Evolutionary conservation across 352 stramenopile genomes (phyloP).

Genomic region (Aphanomyces astaci): DNA sequence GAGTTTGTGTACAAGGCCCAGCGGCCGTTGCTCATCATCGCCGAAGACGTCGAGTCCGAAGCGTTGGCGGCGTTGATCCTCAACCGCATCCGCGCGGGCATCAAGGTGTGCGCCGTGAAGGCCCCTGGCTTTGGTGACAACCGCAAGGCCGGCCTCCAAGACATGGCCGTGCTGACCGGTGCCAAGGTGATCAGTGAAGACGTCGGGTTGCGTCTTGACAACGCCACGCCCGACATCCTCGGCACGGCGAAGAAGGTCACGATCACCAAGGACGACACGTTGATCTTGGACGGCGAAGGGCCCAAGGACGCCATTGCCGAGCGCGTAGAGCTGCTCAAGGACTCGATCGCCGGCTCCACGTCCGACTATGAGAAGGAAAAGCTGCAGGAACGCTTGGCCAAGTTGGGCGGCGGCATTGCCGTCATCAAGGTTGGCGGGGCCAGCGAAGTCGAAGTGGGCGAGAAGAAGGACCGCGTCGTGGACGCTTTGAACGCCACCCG

Average conservation of each 20-base stretch:
- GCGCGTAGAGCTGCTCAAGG: slow-evolving; percentile 92
- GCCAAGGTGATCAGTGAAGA: slow-evolving; percentile 98
- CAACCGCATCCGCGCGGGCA: slow-evolving; percentile 98
- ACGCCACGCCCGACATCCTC: slow-evolving; percentile 92
- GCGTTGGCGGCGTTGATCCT: slow-evolving; percentile 98
- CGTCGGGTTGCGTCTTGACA: slow-evolving; percentile 97
- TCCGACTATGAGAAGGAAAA: slow-evolving; percentile 99
- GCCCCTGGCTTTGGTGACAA: slow-evolving; percentile 99
- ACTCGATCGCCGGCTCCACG: slow-evolving; percentile 94
- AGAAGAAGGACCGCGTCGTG: slow-evolving; percentile 99
- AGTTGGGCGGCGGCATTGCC: slow-evolving; percentile 97
- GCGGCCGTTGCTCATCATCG: slow-evolving; percentile 97
- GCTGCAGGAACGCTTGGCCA: slow-evolving; percentile 99
- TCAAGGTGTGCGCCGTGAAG: slow-evolving; percentile 99
- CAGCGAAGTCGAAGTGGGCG: slow-evolving; percentile 97
- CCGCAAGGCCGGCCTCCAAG: slow-evolving; percentile 98
- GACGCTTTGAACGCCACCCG: slow-evolving; percentile 99
- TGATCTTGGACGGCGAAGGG: slow-evolving; percentile 95
- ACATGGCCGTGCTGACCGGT: slow-evolving; percentile 98
- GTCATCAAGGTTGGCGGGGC: slow-evolving; percentile 99
- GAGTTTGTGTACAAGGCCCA: slow-evolving; percentile 97
- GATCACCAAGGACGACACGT: slow-evolving; percentile 99
- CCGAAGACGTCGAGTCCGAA: slow-evolving; percentile 99
- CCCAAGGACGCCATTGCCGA: slow-evolving; percentile 92
- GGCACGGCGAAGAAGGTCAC: slow-evolving; percentile 92